Conservation (phyloP, 768 basidiomycete species). For the Boletus insuetus region DNA sequence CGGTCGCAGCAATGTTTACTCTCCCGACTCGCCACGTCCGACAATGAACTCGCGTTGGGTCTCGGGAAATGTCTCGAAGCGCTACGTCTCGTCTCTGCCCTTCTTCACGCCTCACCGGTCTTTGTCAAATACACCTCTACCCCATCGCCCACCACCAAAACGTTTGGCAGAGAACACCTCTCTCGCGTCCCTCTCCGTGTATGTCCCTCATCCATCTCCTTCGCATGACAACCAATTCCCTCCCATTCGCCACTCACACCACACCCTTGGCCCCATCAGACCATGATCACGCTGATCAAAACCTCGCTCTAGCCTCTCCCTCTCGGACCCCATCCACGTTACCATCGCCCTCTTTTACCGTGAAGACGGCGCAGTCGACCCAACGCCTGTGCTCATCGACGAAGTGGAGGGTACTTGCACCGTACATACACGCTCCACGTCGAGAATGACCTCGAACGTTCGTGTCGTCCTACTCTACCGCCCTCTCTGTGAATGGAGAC, state of each 20-base stretch:
- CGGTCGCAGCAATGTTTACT: constrained; percentile 30
- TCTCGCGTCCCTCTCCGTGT: constrained; percentile 34
- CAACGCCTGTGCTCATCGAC: constrained; percentile 17
- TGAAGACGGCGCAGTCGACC: constrained; percentile 29
- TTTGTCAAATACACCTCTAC: constrained; percentile 22
- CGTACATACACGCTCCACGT: constrained; percentile 32
- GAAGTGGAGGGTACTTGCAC: constrained; percentile 32
- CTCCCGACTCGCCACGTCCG: constrained; percentile 30
- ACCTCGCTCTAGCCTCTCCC: background rate
- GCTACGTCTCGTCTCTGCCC: constrained; percentile 30
- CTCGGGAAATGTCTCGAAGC: constrained; percentile 34
- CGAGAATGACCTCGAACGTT: constrained; percentile 26
- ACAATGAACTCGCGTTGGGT: constrained; percentile 31
- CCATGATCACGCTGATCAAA: constrained; percentile 24
- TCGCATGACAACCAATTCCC: background rate
- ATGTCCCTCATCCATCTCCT: background rate
- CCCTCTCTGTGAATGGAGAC: too few relatives aligned
- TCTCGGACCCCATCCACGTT: constrained; percentile 21
- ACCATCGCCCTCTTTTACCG: constrained; percentile 26
- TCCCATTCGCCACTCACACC: too few relatives aligned
- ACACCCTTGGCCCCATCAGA: constrained; percentile 6
- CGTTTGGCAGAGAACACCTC: constrained; percentile 30
- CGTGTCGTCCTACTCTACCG: constrained; percentile 13
- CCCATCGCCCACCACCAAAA: constrained; percentile 21
- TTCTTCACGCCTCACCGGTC: too few relatives aligned